Evolutionary conservation across 1,139 yeast species (phyloP), one percentile per base, ranked within the genome.

Genomic region (Candida neerlandica): DNA sequence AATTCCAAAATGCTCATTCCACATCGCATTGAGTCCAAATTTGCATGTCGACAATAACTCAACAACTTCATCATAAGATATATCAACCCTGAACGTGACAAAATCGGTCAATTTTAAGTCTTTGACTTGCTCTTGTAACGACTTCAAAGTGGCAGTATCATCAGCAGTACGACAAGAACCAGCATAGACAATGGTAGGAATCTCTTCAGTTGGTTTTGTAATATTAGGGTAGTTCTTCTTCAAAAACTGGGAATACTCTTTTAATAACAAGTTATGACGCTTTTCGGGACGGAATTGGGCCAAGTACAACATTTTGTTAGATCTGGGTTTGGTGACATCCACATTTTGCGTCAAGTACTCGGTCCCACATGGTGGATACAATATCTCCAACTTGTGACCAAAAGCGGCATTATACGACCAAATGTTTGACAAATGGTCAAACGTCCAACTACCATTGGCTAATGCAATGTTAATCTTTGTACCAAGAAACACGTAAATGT

Each of bases 1-100:
- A 62, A 95, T 95, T 16, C 99, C 99, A 65, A 95, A 95, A 70
- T 95, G 99, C 70, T 95, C 99, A 67, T 95, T 94, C 99, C 99
- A 95, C 99, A 95, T 95, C 26, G 97, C 94, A 62, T 95, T 92
- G 44, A 94, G 75, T 3, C 99, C 99, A 59, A 82, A 85, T 37
- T 84, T 82, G 1, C 92, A 82, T 7, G 67, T 69, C n/a, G 74
- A 62, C 42, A 95, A 72, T 54, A 80, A 78, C 32, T 68, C 61
- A 41, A 81, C 73, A 16, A 95, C 84, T 26, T 76, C 79, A 2
- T 73, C 76, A 71, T 90, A 89, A 5, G 90, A 78, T 39, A 94
- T 86, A 66, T 94, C 96, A 6, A 89, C 79, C 2, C 85, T 77
- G 59, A 94, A 88, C 45, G 82, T 82, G 42, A 91, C 81, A 46